Evolutionary conservation across 1,139 yeast species (phyloP).

Genomic region (Yamadazyma kanchanaburiensis): DNA sequence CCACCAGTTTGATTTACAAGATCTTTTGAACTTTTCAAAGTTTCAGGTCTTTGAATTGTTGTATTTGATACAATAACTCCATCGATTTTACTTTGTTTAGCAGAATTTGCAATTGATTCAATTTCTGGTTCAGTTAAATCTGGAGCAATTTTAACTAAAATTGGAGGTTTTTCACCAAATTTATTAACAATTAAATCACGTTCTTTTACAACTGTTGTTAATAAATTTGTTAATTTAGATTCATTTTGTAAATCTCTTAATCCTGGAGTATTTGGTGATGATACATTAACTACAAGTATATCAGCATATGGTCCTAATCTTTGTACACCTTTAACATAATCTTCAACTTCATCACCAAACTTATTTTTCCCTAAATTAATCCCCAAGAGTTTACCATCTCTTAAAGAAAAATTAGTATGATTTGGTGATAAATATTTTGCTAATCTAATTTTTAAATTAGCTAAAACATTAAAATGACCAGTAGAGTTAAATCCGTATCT

Average conservation of each 20-base stretch:
- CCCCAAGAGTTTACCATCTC: slow-evolving; percentile 66
- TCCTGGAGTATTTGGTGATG: slow-evolving; percentile 96
- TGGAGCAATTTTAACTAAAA: slow-evolving; percentile 90
- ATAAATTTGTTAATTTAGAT: slow-evolving; percentile 61
- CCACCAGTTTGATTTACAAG: slow-evolving; percentile 73
- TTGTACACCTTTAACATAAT: slow-evolving; percentile 80
- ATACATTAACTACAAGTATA: slow-evolving; percentile 85
- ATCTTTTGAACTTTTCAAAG: slow-evolving; percentile 46
- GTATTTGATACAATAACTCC: slow-evolving; percentile 94
- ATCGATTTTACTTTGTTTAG: slow-evolving; percentile 74
- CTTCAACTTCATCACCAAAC: slow-evolving; percentile 83
- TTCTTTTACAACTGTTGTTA: slow-evolving; percentile 61
- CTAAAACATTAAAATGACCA: slow-evolving; percentile 77
- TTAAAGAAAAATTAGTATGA: slow-evolving; percentile 57
- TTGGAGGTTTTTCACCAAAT: slow-evolving; percentile 59
- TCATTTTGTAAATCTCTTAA: slow-evolving; percentile 82
- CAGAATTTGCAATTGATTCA: slow-evolving; percentile 77
- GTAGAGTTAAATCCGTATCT: slow-evolving; percentile 92
- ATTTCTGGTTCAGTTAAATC: slow-evolving; percentile 83
- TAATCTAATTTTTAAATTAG: slow-evolving; percentile 61
- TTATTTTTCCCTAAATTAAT: slow-evolving; percentile 91
- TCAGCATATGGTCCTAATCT: slow-evolving; percentile 84
- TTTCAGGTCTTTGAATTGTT: slow-evolving; percentile 73
- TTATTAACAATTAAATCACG: slow-evolving; percentile 46
- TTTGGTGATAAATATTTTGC: slow-evolving; percentile 32